Evolutionary conservation across 176 grass and related monocot genomes (phyloP), one percentile per base, ranked within the genome.

Genomic region (Zoysia pacifica): DNA sequence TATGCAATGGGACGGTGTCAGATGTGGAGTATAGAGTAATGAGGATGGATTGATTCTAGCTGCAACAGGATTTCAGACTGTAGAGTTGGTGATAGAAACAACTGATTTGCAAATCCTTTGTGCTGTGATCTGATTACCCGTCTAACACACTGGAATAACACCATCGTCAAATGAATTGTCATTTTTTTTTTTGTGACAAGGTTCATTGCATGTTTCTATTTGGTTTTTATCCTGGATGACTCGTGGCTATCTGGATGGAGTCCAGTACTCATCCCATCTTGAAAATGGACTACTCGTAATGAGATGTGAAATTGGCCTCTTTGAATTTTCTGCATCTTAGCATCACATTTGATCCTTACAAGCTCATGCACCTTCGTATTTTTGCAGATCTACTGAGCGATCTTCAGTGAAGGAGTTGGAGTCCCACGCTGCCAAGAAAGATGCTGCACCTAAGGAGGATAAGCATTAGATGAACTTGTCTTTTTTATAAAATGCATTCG

Each of bases 381-480:
- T 79, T 52, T 6, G 18, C 62, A 94, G 92, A 81, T 87, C 92
- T 79, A 82, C 76, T 43, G 88, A 91, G 78, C 73, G 70, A 74
- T 88, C 85, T 43, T 64, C 74, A 67, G 61, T 84, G 0, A 94
- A 91, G 80, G 83, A 94, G 75, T 81, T 94, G 45, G 87, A 94
- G 19, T 87, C 92, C 4, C 83, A 89, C 36, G 72, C 86, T 68
- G 64, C 67, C 48, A 94, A 94, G 86, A 94, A 91, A 72, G 92
- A 94, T 53, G 70, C 60, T 72, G 61, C 70, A 67, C 80, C 89
- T 65, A 94, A 91, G 81, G 82, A 91, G 58, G 86, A 89, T 39
- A 94, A 91, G 67, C 84, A 85, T 73, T 89, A 93, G 77, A 68
- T 65, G 28, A 28, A 28, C 62, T 51, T 68, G 45, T 19, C 2